A percentile compares a stretch with the other conserved stretches of the same genome.
These are phyloP conservation scores for Plasmodium fragile DNA, from an alignment of 169 alveolate genomes.

Conservation along the genomic window DNA sequence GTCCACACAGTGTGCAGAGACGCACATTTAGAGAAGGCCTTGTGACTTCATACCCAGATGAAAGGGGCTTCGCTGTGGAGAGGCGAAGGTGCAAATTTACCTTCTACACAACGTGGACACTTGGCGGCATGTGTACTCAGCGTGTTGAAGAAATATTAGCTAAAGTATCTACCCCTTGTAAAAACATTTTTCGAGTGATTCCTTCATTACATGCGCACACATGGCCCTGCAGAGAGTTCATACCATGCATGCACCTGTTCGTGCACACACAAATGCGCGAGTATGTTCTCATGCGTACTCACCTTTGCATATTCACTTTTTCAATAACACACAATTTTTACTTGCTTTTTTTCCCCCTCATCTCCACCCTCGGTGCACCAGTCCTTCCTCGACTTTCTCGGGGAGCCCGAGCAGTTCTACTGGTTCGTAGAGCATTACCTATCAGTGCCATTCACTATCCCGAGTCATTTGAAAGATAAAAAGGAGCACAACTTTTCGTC, in stretches of 20 bases:
- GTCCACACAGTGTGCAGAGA: neutral
- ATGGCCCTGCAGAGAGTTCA: neutral
- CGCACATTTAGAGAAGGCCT: neutral
- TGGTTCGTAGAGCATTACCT: slow-evolving; percentile 59
- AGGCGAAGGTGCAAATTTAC: neutral
- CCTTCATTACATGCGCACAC: neutral
- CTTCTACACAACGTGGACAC: neutral
- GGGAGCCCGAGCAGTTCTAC: slow-evolving; percentile 72
- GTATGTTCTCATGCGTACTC: neutral
- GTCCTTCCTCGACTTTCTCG: slow-evolving; percentile 65
- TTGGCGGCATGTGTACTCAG: neutral
- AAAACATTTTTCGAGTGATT: neutral
- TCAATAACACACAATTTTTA: neutral
- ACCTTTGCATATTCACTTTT: neutral
- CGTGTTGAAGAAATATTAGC: neutral
- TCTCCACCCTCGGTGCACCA: neutral
- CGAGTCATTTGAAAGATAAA: slow-evolving; percentile 4
- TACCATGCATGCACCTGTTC: neutral
- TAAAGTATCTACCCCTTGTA: neutral
- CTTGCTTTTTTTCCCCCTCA: neutral
- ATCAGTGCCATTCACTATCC: slow-evolving; percentile 43
- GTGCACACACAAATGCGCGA: neutral
- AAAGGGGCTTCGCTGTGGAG: neutral
- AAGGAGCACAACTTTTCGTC: neutral
- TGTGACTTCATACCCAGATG: neutral